Percentiles rank a stretch among this genome's conserved stretches.
Conservation (phyloP, 768 basidiomycete species). For the Rhodocollybia butyracea region DNA sequence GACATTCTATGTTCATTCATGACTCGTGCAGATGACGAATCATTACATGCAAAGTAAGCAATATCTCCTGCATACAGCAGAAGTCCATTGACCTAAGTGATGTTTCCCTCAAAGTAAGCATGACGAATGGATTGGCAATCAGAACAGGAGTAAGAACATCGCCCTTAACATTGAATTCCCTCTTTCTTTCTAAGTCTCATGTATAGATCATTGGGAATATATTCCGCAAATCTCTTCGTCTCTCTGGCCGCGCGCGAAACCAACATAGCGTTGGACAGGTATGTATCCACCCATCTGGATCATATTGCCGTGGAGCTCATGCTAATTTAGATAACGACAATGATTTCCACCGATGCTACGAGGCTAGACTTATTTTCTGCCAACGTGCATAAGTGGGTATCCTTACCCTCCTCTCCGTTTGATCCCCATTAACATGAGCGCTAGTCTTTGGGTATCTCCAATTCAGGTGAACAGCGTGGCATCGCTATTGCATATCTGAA, state of each 20-base stretch:
- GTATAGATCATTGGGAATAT: constrained; percentile 42
- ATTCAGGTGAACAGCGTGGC: constrained; percentile 56
- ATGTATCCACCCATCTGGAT: not conserved
- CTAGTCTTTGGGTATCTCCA: constrained; percentile 57
- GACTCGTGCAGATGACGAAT: constrained; percentile 20
- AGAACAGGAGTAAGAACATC: constrained; percentile 35
- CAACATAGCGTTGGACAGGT: constrained; percentile 53
- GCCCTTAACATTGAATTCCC: not conserved
- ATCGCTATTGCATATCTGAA: constrained; percentile 62
- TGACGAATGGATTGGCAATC: constrained; percentile 34
- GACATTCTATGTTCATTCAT: not conserved
- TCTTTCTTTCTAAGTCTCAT: not conserved
- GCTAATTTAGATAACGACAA: constrained; percentile 50
- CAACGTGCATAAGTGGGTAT: constrained; percentile 15
- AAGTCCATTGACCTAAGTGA: no score
- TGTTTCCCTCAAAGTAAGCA: no score
- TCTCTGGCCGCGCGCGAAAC: constrained; percentile 56
- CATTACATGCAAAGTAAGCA: constrained; percentile 28
- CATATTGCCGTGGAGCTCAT: not conserved
- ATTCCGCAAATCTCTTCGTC: constrained; percentile 64
- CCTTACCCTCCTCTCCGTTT: not conserved
- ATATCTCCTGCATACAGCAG: no score
- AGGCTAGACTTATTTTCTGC: constrained; percentile 49
- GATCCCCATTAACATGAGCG: not conserved
- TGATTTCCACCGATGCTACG: constrained; percentile 63